A percentile compares a stretch with the other conserved stretches of the same genome.
These are phyloP conservation scores for Fragaria iinumae DNA, from an alignment of 306 rosid species.

Conservation along the genomic window DNA sequence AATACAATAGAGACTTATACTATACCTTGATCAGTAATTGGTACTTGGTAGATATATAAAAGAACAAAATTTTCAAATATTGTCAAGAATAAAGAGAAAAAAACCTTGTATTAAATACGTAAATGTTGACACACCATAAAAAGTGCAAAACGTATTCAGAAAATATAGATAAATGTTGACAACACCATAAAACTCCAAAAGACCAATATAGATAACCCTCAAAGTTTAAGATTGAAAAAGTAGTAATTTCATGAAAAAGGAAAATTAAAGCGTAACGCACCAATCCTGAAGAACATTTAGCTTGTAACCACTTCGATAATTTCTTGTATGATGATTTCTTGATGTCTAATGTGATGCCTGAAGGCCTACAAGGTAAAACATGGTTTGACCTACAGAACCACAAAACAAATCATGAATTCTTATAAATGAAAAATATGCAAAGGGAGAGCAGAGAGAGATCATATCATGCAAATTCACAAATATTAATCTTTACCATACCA, in stretches of 20 bases:
- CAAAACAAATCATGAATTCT: conserved; percentile 12
- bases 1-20: not conserved
- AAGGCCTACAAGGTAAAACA: conserved; percentile 79
- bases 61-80: not conserved
- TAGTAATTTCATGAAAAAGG: not conserved
- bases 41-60: not conserved
- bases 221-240: not conserved
- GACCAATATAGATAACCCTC: not conserved
- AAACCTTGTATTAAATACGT: not conserved
- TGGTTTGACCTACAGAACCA: conserved; percentile 71
- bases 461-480: not conserved
- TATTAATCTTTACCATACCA: conserved; percentile 45
- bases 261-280: conserved; percentile 38
- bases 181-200: not conserved
- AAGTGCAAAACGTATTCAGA: not conserved
- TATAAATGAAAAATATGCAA: not conserved
- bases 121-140: not conserved
- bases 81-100: not conserved
- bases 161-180: not conserved
- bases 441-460: not conserved
- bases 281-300: conserved; percentile 75
- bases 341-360: conserved; percentile 81
- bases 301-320: conserved; percentile 86
- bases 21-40: no score
- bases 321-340: conserved; percentile 90